Base-by-base conservation (phyloP, 2,329 filamentous ascomycete genomes). In the Microcyclosporella mali region DNA sequence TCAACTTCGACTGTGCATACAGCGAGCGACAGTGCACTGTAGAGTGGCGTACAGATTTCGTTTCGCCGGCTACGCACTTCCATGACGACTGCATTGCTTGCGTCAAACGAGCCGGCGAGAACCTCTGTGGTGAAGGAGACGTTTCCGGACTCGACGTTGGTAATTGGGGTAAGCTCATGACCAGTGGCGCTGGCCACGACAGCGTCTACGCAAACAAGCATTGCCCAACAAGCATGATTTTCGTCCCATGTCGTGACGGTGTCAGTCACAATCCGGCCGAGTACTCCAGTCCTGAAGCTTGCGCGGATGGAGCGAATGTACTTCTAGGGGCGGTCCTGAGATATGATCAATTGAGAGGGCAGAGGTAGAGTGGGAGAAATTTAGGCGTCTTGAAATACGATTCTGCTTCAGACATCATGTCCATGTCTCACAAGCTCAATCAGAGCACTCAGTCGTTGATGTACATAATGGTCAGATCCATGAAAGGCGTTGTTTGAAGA, bases 81-180 rank as follows among this genome's bases (percentile, higher is more conserved):
- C 72, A 87, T 53, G 61, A 72, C 6, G 77, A 82, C 51, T 88
- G 84, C 57, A 81, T 88, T 43, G 61, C 66, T 1, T 81, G 79
- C 28, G 82, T 88, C 7, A 70, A 74, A 37, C 69, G 75, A 32
- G 77, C 81, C 16, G 79, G 81, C 0, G 63, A 66, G 40, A 73
- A 72, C 3, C 70, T 82, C 1, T 73, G 81, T 37, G 74, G 79
- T 1, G 72, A 75, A 1, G 53, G 54, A 33, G 57, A 70, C 15
- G 62, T 69, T 18, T 63, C 69, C 51, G 58, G 44, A 4, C 48
- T 52, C 16, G 44, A 60, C 29, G 44, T 61, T n/a, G 56, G 56
- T 7, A 33, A 28, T 16, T 61, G 58, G 59, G 59, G 59, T 11
- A 68, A 71, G 36, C 57, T 72, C 35, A 81, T 84, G 67, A 79